Evolutionary conservation across 2,329 filamentous ascomycete genomes (phyloP).

Genomic region (Coniella vitis): DNA sequence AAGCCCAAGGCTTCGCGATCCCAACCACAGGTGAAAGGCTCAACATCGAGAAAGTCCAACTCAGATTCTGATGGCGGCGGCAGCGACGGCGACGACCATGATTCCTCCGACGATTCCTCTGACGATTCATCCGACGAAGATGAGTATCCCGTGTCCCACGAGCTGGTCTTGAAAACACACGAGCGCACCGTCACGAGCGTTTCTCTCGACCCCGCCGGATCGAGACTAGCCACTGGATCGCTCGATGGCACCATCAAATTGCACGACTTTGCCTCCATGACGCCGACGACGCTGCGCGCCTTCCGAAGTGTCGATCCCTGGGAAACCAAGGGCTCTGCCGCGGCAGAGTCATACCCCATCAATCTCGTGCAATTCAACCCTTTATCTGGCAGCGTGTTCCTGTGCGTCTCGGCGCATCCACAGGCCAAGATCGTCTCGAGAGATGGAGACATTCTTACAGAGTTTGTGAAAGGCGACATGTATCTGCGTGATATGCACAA

Average conservation of each 20-base stretch:
- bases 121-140: constrained; percentile 69
- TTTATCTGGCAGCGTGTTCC: constrained; percentile 68
- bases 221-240: constrained; percentile 81
- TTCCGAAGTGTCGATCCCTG: constrained; percentile 91
- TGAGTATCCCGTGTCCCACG: constrained; percentile 87
- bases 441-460: constrained; percentile 77
- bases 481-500: constrained; percentile 96
- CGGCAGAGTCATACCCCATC: constrained; percentile 78
- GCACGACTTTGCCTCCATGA: constrained; percentile 94
- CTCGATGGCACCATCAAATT: constrained; percentile 87
- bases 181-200: constrained; percentile 79
- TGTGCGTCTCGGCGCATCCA: constrained; percentile 82
- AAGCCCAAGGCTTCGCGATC: constrained; percentile 23
- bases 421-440: constrained; percentile 85
- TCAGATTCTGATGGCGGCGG: constrained; percentile 21
- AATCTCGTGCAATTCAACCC: constrained; percentile 85
- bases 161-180: constrained; percentile 88
- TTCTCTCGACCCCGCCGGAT: constrained; percentile 78
- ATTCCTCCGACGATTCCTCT: constrained; percentile 41
- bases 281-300: constrained; percentile 84
- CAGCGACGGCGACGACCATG: constrained; percentile 30
- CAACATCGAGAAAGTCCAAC: constrained; percentile 20
- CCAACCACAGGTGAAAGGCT: constrained; percentile 23
- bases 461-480: constrained; percentile 98
- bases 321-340: constrained; percentile 62